A percentile compares a stretch with the other conserved stretches of the same genome.
These are phyloP conservation scores for Leptomonas seymouri DNA, from an alignment of 208 protist genomes.

Conservation along the genomic window DNA sequence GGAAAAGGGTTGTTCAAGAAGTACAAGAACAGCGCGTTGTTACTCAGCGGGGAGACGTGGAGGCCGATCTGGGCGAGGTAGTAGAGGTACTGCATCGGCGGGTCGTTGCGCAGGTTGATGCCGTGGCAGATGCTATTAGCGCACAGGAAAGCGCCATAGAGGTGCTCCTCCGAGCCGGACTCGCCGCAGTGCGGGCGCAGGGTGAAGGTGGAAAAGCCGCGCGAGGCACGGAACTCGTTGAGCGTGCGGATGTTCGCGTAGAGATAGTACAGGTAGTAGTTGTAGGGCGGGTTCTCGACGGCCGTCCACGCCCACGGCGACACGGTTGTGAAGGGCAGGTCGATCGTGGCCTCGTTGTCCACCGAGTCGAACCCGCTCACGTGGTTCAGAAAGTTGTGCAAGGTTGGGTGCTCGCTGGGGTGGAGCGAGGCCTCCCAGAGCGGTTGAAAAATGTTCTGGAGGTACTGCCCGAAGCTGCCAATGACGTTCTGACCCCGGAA, in stretches of 20 bases:
- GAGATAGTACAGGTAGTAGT: slow-evolving; percentile 99
- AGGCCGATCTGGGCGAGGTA: slow-evolving; percentile 98
- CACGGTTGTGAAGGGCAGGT: slow-evolving; percentile 82
- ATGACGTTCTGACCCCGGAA: slow-evolving; percentile 92
- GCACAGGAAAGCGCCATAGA: slow-evolving; percentile 95
- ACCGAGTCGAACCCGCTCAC: slow-evolving; percentile 99
- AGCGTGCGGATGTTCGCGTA: slow-evolving; percentile 98
- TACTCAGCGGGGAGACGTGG: slow-evolving; percentile 99
- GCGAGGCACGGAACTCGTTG: slow-evolving; percentile 94
- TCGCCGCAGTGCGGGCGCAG: slow-evolving; percentile 98
- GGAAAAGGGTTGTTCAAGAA: slow-evolving; percentile 98
- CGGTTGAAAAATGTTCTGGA: slow-evolving; percentile 98
- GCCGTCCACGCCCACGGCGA: slow-evolving; percentile 94
- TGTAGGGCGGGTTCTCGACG: slow-evolving; percentile 98
- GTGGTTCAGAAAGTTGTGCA: slow-evolving; percentile 97
- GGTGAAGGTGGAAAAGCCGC: slow-evolving; percentile 95
- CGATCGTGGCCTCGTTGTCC: slow-evolving; percentile 98
- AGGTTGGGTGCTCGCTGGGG: slow-evolving; percentile 93
- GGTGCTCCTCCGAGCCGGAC: slow-evolving; percentile 92
- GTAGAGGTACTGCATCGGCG: slow-evolving; percentile 98
- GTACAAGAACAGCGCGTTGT: slow-evolving; percentile 98
- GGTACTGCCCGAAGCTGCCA: slow-evolving; percentile 95
- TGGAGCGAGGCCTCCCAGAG: slow-evolving; percentile 98
- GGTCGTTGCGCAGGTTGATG: slow-evolving; percentile 95
- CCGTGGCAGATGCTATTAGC: slow-evolving; percentile 98